Base-by-base conservation (phyloP, 2,329 filamentous ascomycete species). In the Pseudogymnoascus sp. region DNA sequence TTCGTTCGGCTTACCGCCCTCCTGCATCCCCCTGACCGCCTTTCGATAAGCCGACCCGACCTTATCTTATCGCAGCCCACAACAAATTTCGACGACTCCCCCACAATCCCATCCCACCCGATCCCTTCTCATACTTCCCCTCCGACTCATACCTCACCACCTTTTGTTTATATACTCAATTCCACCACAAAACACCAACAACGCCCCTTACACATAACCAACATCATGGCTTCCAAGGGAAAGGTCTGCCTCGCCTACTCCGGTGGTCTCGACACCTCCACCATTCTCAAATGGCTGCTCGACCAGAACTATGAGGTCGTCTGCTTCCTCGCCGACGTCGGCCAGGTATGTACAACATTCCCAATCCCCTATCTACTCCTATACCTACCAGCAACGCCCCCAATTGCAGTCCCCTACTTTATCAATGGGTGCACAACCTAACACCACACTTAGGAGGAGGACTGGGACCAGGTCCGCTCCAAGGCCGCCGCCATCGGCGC, bases 251-350 rank as follows among this genome's bases (percentile, higher is more conserved):
- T 77, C 67, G 75, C 75, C 63, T 77, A 77, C 71, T 76, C 74
- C 65, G 77, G 77, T 68, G 77, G 77, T 70, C 73, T 79, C 40
- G 77, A 79, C 68, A 79, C 77, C 65, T 76, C 74, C 68, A 77
- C 76, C 70, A 77, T 77, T 65, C 70, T 78, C 66, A 73, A 73
- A 65, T 80, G 77, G 76, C 73, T 79, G 59, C 76, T 79, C 65
- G 79, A 82, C 69, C 74, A 81, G 70, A 79, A 78, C 38, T 82
- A 81, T 71, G 79, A 81, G 68, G 63, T 66, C 60, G 68, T 74
- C 23, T 78, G 76, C 73, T 82, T 79, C 74, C 79, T 89, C 74
- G 88, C 88, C 78, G 82, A 91, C 77, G 84, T 90, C 69, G 89
- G 89, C 64, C 88, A 91, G 77, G 84, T 88, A 71, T 79, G 79